Conservation (phyloP, 208 protist species). For the Acanthamoeba sp. region DNA sequence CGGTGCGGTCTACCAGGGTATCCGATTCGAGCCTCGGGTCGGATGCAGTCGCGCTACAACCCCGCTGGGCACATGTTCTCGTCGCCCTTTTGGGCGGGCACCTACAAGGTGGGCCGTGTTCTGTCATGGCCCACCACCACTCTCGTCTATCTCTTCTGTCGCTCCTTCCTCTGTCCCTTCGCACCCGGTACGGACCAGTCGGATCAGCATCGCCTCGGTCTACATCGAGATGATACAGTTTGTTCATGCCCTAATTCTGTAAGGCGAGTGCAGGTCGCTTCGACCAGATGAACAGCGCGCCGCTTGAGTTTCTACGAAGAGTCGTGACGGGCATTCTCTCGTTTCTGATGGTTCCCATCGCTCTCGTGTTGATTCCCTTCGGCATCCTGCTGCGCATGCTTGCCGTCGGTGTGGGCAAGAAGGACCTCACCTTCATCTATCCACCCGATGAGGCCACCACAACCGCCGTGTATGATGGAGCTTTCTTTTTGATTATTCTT, state of each 20-base stretch:
- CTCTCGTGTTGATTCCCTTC: not conserved
- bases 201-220: no score
- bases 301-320: not conserved
- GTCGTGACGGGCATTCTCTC: not conserved
- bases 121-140: constrained; percentile 19
- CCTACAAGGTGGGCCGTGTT: not conserved
- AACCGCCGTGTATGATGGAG: not conserved
- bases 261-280: not conserved
- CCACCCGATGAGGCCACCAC: not conserved
- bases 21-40: not conserved
- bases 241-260: no score
- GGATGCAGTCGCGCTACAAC: not conserved
- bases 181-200: not conserved
- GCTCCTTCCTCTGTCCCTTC: not conserved
- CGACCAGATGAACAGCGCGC: constrained; percentile 31
- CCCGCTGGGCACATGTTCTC: constrained; percentile 1
- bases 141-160: not conserved
- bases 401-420: constrained; percentile 18
- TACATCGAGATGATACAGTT: no score
- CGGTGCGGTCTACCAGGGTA: not conserved
- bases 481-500: no score
- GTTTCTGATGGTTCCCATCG: constrained; percentile 15
- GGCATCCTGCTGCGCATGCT: not conserved
- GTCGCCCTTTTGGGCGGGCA: constrained; percentile 5
- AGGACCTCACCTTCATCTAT: constrained; percentile 30